Evolutionary conservation across 2,329 filamentous ascomycete genomes (phyloP).

Genomic region (Calycina herbarum): DNA sequence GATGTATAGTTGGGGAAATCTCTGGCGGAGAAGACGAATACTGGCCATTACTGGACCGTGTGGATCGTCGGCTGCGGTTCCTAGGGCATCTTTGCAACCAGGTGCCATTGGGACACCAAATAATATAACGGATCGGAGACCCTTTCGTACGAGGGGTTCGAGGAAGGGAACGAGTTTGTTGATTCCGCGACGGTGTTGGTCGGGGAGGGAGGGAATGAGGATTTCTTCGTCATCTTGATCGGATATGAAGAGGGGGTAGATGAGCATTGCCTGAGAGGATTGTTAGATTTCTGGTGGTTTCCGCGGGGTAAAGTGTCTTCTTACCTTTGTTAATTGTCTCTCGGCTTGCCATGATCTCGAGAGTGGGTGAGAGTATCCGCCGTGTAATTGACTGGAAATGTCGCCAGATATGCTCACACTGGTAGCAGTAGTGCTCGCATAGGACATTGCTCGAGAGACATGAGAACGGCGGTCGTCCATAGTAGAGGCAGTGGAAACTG

Average conservation of each 20-base stretch:
- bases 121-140: constrained; percentile 87
- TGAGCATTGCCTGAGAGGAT: constrained; percentile 80
- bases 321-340: constrained; percentile 79
- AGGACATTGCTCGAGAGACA: constrained; percentile 64
- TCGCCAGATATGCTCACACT: constrained; percentile 71
- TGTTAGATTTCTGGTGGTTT: background rate
- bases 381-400: constrained; percentile 80
- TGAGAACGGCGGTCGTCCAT: constrained; percentile 60
- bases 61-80: constrained; percentile 90
- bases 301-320: background rate
- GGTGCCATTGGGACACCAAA: constrained; percentile 89
- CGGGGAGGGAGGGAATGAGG: constrained; percentile 84
- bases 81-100: constrained; percentile 83
- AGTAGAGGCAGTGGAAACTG: constrained; percentile 47
- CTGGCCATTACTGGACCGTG: constrained; percentile 85
- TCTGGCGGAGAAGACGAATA: constrained; percentile 79
- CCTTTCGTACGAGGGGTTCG: constrained; percentile 83
- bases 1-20: constrained; percentile 90
- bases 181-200: constrained; percentile 83
- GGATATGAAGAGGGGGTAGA: constrained; percentile 95
- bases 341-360: constrained; percentile 81
- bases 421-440: constrained; percentile 65
- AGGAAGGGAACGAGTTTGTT: constrained; percentile 85
- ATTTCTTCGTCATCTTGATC: constrained; percentile 92
- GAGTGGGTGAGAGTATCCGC: constrained; percentile 78